Percentiles rank a stretch among this genome's conserved stretches.
Conservation (phyloP, 768 basidiomycete genomes). For the Lactarius evosmus region DNA sequence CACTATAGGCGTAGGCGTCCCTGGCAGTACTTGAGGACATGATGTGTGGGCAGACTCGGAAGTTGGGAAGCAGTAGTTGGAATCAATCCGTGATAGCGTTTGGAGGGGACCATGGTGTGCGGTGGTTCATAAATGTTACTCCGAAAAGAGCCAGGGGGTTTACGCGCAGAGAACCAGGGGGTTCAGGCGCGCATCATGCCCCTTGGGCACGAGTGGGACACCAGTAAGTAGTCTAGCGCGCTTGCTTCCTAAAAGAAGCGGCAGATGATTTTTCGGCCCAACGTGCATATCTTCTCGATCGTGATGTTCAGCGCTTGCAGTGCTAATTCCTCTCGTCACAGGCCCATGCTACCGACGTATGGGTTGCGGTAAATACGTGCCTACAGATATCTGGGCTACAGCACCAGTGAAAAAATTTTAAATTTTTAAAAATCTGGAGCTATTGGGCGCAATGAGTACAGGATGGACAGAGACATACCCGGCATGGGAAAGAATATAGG, state of each 20-base stretch:
- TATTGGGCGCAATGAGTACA: too few species aligned
- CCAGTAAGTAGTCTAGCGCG: too few species aligned
- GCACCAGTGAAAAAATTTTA: too few species aligned
- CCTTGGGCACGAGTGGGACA: neutral
- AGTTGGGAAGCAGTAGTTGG: neutral
- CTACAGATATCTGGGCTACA: neutral
- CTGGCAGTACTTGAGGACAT: conserved; percentile 1
- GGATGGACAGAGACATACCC: too few species aligned
- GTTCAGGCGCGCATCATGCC: neutral
- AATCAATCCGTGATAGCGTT: too few species aligned
- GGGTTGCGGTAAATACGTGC: too few species aligned
- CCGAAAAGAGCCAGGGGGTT: neutral
- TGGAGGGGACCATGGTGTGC: neutral
- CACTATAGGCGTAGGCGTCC: neutral
- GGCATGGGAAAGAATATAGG: neutral
- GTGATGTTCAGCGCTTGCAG: neutral
- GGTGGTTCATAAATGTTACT: neutral
- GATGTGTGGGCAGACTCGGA: neutral
- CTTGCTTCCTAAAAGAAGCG: too few species aligned
- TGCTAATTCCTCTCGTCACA: neutral
- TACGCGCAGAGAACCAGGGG: too few species aligned
- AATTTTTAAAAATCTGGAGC: too few species aligned
- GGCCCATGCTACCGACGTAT: too few species aligned
- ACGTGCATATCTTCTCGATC: too few species aligned
- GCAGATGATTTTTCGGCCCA: too few species aligned